Evolutionary conservation across 2,329 filamentous ascomycete species (phyloP).

Genomic region (Amauroascus verrucosus): DNA sequence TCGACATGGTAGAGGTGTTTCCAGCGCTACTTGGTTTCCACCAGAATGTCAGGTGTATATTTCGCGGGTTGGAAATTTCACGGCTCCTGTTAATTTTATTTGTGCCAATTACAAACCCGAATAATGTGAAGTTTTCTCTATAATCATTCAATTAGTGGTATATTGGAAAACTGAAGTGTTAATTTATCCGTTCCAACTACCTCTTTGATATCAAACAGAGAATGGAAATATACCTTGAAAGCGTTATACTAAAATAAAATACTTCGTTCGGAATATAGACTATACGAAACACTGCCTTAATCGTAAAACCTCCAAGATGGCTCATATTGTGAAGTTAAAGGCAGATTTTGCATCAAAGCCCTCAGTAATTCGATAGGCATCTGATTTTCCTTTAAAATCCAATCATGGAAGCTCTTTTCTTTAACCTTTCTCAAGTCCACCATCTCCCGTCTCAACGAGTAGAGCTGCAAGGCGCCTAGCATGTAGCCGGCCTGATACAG

Average conservation of each 20-base stretch:
- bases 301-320: conserved; percentile 44
- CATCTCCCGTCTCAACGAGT: conserved; percentile 42
- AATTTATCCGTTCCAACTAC: too few species aligned
- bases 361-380: conserved; percentile 48
- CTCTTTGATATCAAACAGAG: too few species aligned
- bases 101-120: too few species aligned
- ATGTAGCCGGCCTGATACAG: conserved; percentile 53
- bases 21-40: background rate
- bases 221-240: too few species aligned
- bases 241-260: too few species aligned
- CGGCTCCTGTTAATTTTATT: too few species aligned
- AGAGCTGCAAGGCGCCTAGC: conserved; percentile 49
- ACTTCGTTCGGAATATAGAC: background rate
- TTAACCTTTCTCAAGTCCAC: conserved; percentile 31
- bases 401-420: conserved; percentile 50
- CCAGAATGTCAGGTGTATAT: background rate
- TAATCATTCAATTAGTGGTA: too few species aligned
- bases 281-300: background rate
- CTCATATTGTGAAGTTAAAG: conserved; percentile 37
- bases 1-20: background rate
- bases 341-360: conserved; percentile 38
- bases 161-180: too few species aligned
- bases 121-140: too few species aligned
- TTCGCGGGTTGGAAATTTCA: too few species aligned
- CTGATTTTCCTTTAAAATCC: conserved; percentile 41